Evolutionary conservation across 257 asterid genomes (phyloP), one percentile per base, ranked within the genome.

Genomic region (Solanum appendiculatum): DNA sequence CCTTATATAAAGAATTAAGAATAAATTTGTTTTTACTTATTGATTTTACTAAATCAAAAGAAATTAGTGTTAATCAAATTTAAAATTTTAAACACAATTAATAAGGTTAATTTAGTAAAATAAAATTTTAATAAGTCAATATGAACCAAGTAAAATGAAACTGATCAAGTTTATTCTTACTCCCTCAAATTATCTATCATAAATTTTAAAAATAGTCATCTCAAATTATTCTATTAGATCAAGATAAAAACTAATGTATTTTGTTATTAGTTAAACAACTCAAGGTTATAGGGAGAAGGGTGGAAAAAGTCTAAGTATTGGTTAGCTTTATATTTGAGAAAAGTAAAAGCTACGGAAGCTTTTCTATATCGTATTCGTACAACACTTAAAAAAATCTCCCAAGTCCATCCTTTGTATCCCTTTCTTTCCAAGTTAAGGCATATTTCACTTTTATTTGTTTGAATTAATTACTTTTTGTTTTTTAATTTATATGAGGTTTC

Each of bases 301-400:
- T n/a, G n/a, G n/a, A n/a, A n/a, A n/a, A n/a, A n/a, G n/a, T n/a
- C n/a, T n/a, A n/a, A 54, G 64, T 54, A 21, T 54, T 54, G 64
- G 69, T 87, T 92, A 91, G 92, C 94, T 92, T 78, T 92, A 89
- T 89, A 7, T 93, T 90, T 70, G 15, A 90, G 93, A 91, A 88
- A 93, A 93, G 95, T 92, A 93, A 90, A 90, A 88, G 73, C 90
- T 88, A 93, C 88, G 94, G 70, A 89, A 92, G 54, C 86, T 16
- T 86, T 86, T 89, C 36, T 21, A 23, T 51, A 18, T 84, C 23
- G 51, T 7, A 63, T 87, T 21, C 66, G 66, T 7, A 70, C 86
- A 25, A 78, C 70, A 33, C 42, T 72, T 72, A n/a, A n/a, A n/a
- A n/a, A n/a, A n/a, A n/a, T n/a, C n/a, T n/a, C 83, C 29, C 15